A percentile compares a stretch with the other conserved stretches of the same genome.
These are phyloP conservation scores for Alternaria ethzedia DNA, from an alignment of 2,329 filamentous ascomycete species.

Conservation along the genomic window DNA sequence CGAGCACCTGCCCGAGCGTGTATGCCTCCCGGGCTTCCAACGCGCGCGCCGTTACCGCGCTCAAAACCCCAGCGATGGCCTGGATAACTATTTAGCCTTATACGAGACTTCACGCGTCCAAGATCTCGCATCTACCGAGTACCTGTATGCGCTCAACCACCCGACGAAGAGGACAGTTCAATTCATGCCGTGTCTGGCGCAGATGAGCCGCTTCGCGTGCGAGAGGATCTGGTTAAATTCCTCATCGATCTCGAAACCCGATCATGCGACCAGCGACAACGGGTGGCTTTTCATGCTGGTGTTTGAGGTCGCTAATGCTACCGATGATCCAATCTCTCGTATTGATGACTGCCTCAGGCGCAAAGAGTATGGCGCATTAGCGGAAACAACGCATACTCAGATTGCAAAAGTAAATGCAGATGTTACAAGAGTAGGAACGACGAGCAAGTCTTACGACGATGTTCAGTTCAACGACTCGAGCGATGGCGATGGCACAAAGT, in stretches of 20 bases:
- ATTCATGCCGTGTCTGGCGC: conserved; percentile 21
- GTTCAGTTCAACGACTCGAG: conserved; percentile 5
- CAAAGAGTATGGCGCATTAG: neutral
- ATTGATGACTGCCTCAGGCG: neutral
- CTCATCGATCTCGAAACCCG: neutral
- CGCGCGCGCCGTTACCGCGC: conserved; percentile 18
- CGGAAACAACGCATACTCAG: neutral
- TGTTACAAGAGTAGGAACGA: conserved; percentile 11
- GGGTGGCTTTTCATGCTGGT: conserved; percentile 1
- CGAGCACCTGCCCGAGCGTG: conserved; percentile 25
- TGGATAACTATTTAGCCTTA: conserved; percentile 13
- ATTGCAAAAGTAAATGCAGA: conserved; percentile 1
- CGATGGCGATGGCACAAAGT: neutral
- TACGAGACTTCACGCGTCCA: conserved; percentile 13
- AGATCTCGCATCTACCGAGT: conserved; percentile 12
- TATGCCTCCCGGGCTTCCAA: conserved; percentile 19
- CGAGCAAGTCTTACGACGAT: conserved; percentile 17
- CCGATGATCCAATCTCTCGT: neutral
- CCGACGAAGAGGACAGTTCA: conserved; percentile 15
- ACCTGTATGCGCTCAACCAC: conserved; percentile 13
- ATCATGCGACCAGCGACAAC: neutral
- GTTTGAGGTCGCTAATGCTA: neutral
- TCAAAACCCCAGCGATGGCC: neutral
- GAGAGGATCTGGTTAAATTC: neutral
- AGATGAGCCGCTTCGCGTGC: conserved; percentile 21